Evolutionary conservation across 768 basidiomycete genomes (phyloP).

Genomic region (Boletus rex-veris): DNA sequence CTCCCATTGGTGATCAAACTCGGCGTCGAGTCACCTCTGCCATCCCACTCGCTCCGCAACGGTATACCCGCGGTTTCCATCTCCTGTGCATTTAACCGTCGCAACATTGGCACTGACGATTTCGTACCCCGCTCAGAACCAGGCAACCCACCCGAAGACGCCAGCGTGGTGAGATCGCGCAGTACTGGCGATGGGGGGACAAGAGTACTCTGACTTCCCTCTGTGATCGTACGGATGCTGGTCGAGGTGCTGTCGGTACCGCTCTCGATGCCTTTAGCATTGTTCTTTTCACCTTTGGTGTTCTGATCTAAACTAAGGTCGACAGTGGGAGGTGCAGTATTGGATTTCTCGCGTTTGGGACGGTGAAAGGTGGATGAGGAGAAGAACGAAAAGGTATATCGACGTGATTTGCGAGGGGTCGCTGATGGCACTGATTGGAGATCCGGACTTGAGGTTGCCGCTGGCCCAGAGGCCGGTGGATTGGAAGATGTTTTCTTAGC

Average conservation of each 20-base stretch:
- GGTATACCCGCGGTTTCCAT: background rate
- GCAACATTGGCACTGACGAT: conserved; percentile 19
- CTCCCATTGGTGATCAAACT: conserved; percentile 22
- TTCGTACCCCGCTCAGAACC: background rate
- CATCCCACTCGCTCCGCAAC: conserved; percentile 1
- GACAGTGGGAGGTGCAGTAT: background rate
- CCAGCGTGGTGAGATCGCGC: conserved; percentile 7
- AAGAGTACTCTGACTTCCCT: conserved; percentile 21
- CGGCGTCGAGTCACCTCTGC: conserved; percentile 14
- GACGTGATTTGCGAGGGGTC: conserved; percentile 10
- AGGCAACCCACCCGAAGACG: conserved; percentile 6
- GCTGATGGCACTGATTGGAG: background rate
- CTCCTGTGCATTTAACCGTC: conserved; percentile 16
- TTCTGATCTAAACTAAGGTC: background rate
- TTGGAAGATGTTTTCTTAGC: background rate
- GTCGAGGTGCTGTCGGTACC: conserved; percentile 21
- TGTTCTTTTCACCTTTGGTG: background rate
- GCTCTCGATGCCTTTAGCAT: conserved; percentile 1
- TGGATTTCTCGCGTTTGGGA: conserved; percentile 18
- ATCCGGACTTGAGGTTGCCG: background rate
- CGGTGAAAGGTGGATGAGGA: conserved; percentile 17
- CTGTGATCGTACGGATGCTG: conserved; percentile 18
- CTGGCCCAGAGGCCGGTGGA: background rate
- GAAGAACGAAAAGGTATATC: conserved; percentile 27
- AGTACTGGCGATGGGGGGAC: background rate